Evolutionary conservation across 2,329 filamentous ascomycete genomes (phyloP).

Genomic region (Sporothrix schenckii): DNA sequence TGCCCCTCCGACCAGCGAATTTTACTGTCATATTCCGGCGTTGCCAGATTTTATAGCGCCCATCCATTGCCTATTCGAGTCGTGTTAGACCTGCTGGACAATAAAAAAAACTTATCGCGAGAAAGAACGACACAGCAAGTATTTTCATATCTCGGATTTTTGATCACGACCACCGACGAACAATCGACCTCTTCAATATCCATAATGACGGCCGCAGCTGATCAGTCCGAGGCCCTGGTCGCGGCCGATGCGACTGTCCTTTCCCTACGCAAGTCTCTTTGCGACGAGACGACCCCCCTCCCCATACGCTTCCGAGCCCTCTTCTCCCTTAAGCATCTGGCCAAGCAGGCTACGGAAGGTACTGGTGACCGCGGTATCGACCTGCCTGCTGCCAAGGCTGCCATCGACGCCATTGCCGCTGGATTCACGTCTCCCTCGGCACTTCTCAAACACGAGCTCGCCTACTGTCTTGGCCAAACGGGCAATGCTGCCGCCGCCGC

Average conservation of each 20-base stretch:
- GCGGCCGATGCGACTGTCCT: constrained; percentile 53
- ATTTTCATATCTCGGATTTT: constrained; percentile 12
- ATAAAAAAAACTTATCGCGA: background rate
- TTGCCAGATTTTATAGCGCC: constrained; percentile 19
- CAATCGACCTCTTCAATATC: background rate
- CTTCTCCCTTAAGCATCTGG: constrained; percentile 95
- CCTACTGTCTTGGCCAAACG: constrained; percentile 94
- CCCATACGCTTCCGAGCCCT: constrained; percentile 91
- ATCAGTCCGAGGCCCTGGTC: constrained; percentile 33
- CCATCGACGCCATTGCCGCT: constrained; percentile 81
- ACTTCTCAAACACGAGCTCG: constrained; percentile 92
- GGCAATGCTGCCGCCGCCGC: constrained; percentile 71
- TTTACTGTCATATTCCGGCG: constrained; percentile 18
- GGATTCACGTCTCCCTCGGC: constrained; percentile 83
- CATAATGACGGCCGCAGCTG: constrained; percentile 39
- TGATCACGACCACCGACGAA: background rate
- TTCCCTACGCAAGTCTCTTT: constrained; percentile 73
- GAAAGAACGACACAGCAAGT: background rate
- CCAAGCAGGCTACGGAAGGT: constrained; percentile 55
- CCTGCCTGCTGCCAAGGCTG: constrained; percentile 52
- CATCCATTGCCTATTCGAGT: constrained; percentile 8
- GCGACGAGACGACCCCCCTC: constrained; percentile 78
- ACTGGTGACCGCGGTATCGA: constrained; percentile 46
- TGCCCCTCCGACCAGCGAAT: constrained; percentile 28
- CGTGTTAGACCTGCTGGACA: constrained; percentile 15